Conservation (phyloP, 768 basidiomycete genomes). For the Lactarius tabidus region DNA sequence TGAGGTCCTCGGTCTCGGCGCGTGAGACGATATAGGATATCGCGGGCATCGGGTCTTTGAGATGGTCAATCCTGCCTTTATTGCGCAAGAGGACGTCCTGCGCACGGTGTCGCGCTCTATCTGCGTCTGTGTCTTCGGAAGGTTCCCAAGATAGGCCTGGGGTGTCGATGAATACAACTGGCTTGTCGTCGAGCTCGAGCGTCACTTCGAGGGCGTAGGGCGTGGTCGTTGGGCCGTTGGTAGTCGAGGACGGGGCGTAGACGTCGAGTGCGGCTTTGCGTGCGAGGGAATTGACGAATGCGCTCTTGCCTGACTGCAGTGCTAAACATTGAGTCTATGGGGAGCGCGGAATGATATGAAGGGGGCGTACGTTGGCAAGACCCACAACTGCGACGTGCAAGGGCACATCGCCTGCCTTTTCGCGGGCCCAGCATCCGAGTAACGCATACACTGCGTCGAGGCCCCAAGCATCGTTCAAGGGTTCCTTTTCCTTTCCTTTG, state of each 20-base stretch:
- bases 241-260: slow-evolving; percentile 46
- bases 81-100: slow-evolving; percentile 76
- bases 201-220: slow-evolving; percentile 59
- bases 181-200: slow-evolving; percentile 43
- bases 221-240: slow-evolving; percentile 68
- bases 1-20: slow-evolving; percentile 74
- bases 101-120: slow-evolving; percentile 39
- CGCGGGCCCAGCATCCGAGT: slow-evolving; percentile 45
- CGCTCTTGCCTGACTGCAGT: slow-evolving; percentile 75
- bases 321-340: slow-evolving; percentile 1
- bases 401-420: slow-evolving; percentile 46
- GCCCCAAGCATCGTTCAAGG: slow-evolving; percentile 58
- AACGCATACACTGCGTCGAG: slow-evolving; percentile 46
- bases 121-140: slow-evolving; percentile 37
- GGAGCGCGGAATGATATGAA: slow-evolving; percentile 1
- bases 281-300: slow-evolving; percentile 76
- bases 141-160: slow-evolving; percentile 71
- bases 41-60: slow-evolving; percentile 65
- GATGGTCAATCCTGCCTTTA: slow-evolving; percentile 75
- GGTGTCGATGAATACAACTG: slow-evolving; percentile 75
- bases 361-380: slow-evolving; percentile 64
- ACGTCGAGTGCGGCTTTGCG: slow-evolving; percentile 49
- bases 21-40: slow-evolving; percentile 66
- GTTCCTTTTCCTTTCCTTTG: slow-evolving; percentile 44
- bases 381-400: slow-evolving; percentile 78